Conservation (phyloP, 208 protist species). For the Hexamita inflata region DNA sequence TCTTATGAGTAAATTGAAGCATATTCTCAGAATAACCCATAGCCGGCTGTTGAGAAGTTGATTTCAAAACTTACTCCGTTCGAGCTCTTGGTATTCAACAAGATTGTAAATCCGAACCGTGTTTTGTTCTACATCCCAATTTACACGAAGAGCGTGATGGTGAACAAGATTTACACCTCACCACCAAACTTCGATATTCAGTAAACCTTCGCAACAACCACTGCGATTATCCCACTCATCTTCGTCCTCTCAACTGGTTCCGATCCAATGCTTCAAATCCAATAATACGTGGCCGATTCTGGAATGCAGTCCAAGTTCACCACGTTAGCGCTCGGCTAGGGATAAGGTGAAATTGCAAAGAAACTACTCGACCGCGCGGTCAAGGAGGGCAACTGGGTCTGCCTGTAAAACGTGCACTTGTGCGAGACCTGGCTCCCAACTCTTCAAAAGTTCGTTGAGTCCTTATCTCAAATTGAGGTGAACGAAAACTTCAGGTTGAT, state of each 20-base stretch:
- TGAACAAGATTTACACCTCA: constrained; percentile 66
- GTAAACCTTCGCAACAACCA: constrained; percentile 74
- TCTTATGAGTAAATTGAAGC: no score
- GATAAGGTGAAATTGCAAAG: constrained; percentile 84
- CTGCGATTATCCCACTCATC: constrained; percentile 71
- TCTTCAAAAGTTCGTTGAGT: constrained; percentile 80
- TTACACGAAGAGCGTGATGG: background rate
- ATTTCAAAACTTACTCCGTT: constrained; percentile 61
- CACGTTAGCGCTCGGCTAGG: constrained; percentile 85
- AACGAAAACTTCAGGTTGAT: constrained; percentile 77
- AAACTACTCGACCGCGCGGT: constrained; percentile 69
- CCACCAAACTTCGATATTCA: constrained; percentile 81
- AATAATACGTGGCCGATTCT: constrained; percentile 81
- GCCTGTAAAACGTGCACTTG: constrained; percentile 92
- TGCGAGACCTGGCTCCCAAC: constrained; percentile 84
- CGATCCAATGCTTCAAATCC: constrained; percentile 79
- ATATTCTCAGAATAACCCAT: no score
- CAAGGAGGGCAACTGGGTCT: constrained; percentile 79
- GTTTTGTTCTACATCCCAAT: constrained; percentile 8
- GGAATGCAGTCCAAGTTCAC: constrained; percentile 76
- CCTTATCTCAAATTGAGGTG: constrained; percentile 55
- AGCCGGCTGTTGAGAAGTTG: constrained; percentile 56
- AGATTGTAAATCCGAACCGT: constrained; percentile 69
- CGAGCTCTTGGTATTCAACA: constrained; percentile 78
- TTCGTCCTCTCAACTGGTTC: constrained; percentile 91